phyloP scores from a whole-genome alignment of 2,329 filamentous ascomycete species.

The Tolypocladium pustulatum region DNA sequence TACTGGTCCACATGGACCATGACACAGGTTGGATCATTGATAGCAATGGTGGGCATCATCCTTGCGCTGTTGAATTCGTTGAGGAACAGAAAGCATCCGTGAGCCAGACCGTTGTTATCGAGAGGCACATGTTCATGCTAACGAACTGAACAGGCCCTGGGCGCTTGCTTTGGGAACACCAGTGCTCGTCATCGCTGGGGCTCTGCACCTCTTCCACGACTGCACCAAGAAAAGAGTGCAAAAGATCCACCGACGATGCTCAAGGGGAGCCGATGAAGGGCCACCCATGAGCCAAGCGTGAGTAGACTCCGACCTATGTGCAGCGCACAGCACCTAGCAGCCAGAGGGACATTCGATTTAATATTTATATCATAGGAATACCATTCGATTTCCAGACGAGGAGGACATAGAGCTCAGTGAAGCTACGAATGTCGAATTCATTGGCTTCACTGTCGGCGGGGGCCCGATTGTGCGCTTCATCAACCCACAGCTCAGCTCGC shows the following conservation, averaged over 20 bases:
- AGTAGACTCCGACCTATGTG: constrained; percentile 5
- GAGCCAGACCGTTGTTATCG: constrained; percentile 12
- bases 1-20: constrained; percentile 54
- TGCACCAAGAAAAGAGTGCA: constrained; percentile 24
- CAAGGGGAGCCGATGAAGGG: constrained; percentile 12
- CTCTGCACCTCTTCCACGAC: constrained; percentile 37
- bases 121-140: not conserved
- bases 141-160: constrained; percentile 31
- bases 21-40: constrained; percentile 46
- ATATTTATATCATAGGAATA: constrained; percentile 17
- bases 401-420: constrained; percentile 22
- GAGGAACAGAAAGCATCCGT: constrained; percentile 40
- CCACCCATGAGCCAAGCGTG: constrained; percentile 35
- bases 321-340: not conserved
- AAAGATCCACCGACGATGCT: constrained; percentile 15
- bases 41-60: constrained; percentile 47
- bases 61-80: constrained; percentile 41
- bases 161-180: constrained; percentile 49
- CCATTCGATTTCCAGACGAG: constrained; percentile 21
- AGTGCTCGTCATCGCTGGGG: constrained; percentile 45
- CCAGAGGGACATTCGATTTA: not conserved
- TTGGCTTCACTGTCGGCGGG: constrained; percentile 34
- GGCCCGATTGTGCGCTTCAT: constrained; percentile 35
- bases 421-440: constrained; percentile 22
- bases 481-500: constrained; percentile 18